phyloP scores from a whole-genome alignment of 148 eudicot genomes.

The Silene uniflora region DNA sequence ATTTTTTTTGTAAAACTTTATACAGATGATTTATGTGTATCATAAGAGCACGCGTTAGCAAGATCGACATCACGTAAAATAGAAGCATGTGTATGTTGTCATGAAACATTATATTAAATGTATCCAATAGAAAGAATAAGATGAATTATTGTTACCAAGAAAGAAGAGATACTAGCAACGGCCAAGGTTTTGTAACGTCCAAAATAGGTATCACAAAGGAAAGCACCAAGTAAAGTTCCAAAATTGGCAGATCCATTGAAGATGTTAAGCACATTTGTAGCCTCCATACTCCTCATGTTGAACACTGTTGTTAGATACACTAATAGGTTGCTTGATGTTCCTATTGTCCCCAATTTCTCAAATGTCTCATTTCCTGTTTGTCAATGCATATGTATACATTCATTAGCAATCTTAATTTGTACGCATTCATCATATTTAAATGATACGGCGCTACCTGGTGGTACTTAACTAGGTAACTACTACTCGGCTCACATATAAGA shows the following conservation, averaged over 20 bases:
- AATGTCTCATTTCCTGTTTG: conserved; percentile 58
- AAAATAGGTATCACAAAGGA: conserved; percentile 50
- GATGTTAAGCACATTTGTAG: conserved; percentile 45
- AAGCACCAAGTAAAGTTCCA: conserved; percentile 53
- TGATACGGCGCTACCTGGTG: neutral
- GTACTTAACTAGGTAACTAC: neutral
- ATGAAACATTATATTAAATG: no score
- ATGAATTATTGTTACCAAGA: conserved; percentile 26
- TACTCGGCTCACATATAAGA: no score
- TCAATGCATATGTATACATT: neutral
- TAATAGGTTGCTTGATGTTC: conserved; percentile 51
- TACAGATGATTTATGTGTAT: no score
- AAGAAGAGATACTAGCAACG: conserved; percentile 39
- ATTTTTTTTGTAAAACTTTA: no score
- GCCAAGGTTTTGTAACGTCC: conserved; percentile 56
- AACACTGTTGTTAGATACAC: conserved; percentile 58
- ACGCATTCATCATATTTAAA: neutral
- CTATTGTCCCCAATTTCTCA: conserved; percentile 63
- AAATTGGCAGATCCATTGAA: conserved; percentile 59
- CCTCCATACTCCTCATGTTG: conserved; percentile 46
- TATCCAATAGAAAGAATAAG: no score
- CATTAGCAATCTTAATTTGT: neutral
- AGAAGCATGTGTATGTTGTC: no score
- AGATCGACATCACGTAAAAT: no score
- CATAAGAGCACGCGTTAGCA: no score